phyloP scores from a whole-genome alignment of 2,329 filamentous ascomycete genomes.

The Alternaria sp. region DNA sequence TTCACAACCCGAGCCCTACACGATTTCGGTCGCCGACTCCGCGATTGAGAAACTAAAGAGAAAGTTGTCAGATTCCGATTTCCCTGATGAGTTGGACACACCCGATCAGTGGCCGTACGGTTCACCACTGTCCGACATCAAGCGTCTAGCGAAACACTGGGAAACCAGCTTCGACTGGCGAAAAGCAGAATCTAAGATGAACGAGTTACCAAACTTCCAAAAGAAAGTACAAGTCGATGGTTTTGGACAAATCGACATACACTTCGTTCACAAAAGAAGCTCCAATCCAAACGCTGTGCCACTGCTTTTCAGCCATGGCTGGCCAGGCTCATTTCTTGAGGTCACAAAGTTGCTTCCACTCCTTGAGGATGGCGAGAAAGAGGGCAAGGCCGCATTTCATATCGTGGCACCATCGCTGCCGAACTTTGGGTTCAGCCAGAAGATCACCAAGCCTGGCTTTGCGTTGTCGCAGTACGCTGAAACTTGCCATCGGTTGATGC shows the following conservation, averaged over 20 bases:
- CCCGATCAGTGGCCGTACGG: constrained; percentile 65
- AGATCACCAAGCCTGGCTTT: constrained; percentile 64
- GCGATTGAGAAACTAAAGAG: constrained; percentile 63
- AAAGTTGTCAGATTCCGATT: constrained; percentile 63
- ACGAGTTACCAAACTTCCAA: constrained; percentile 67
- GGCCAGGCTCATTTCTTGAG: constrained; percentile 75
- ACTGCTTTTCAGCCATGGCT: constrained; percentile 73
- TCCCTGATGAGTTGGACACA: constrained; percentile 64
- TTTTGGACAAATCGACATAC: constrained; percentile 67
- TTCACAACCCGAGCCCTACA: constrained; percentile 35
- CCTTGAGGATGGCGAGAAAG: constrained; percentile 45
- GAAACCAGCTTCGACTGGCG: constrained; percentile 68
- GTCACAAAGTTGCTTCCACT: constrained; percentile 67
- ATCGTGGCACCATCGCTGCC: constrained; percentile 64
- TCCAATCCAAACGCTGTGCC: constrained; percentile 65
- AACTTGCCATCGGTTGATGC: constrained; percentile 72
- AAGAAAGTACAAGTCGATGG: constrained; percentile 64
- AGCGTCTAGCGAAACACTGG: constrained; percentile 67
- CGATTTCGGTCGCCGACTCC: constrained; percentile 49
- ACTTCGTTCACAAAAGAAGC: constrained; percentile 70
- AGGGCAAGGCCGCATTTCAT: constrained; percentile 59
- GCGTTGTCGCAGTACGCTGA: constrained; percentile 69
- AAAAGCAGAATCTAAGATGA: constrained; percentile 65
- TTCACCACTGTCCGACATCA: constrained; percentile 66
- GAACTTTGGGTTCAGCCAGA: constrained; percentile 64